Base-by-base conservation (phyloP, 371 early-diverging fungal species). In the Mycotypha africana region DNA sequence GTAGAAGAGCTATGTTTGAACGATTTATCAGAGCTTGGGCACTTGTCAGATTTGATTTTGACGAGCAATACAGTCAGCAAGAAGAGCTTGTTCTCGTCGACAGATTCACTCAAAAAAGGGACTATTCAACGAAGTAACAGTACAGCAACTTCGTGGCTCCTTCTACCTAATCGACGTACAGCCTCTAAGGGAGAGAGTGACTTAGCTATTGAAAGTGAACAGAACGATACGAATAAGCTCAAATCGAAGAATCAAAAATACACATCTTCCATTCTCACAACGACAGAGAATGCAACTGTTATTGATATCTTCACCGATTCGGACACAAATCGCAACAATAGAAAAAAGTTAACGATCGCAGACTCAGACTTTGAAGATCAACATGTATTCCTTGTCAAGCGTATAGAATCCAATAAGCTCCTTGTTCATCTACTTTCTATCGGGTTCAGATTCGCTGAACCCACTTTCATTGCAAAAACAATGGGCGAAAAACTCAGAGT, bases 381-480 rank as follows among this genome's bases (percentile, higher is more conserved):
- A 9, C 59, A 73, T 21, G 54, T 73, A 12, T 65, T 69, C 20
- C 30, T 73, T 12, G 69, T 73, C 6, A 58, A 52, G 22, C 51
- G 51, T 2, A 37, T 66, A 3, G 41, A 48, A 15, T 49, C 38
- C 3, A 45, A 58, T 19, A 63, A 56, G 38, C 58, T 51, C 8
- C 28, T 58, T 3, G 28, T 50, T 5, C 53, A 62, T n/a, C 35
- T 69, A 23, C 40, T 67, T 9, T 52, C 64, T 0, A 49, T 44
- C 20, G 73, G 73, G 2, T 73, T 53, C 43, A 56, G 73, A 21
- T 73, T 73, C 48, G 66, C 67, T 0, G 69, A 69, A 16, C 55
- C 69, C 6, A 24, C 42, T 1, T 69, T 61, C 38, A 73, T 73
- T 21, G 56, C 73, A 0, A 53, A 59, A 41, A 61, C 57, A 5